Evolutionary conservation across 139 green algal species (phyloP).

Genomic region (Coelastrella sp.): DNA sequence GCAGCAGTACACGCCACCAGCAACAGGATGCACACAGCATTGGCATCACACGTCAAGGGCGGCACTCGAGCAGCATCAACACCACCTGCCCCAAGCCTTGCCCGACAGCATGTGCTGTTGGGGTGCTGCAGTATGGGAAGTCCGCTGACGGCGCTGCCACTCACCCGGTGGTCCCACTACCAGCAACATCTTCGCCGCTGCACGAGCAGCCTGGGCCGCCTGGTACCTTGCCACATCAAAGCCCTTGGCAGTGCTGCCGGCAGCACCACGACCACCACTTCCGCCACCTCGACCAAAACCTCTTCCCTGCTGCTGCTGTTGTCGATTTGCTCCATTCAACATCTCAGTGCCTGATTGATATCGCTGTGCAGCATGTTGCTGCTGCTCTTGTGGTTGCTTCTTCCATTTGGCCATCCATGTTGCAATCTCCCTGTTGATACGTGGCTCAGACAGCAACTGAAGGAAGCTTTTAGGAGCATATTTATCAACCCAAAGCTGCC

Average conservation of each 20-base stretch:
- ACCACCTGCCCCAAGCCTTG: background rate
- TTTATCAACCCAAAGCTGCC: slow-evolving; percentile 92
- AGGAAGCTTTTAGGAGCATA: slow-evolving; percentile 87
- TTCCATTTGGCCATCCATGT: slow-evolving; percentile 42
- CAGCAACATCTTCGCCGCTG: slow-evolving; percentile 33
- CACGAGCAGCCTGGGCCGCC: slow-evolving; percentile 22
- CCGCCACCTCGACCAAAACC: background rate
- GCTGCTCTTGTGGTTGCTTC: slow-evolving; percentile 26
- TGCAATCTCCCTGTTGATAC: slow-evolving; percentile 84
- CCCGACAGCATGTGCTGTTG: background rate
- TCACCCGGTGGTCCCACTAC: slow-evolving; percentile 37
- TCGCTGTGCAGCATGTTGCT: slow-evolving; percentile 15
- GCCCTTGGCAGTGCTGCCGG: background rate
- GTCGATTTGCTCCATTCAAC: background rate
- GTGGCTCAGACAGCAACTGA: slow-evolving; percentile 90
- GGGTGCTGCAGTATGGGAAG: background rate
- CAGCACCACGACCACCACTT: background rate
- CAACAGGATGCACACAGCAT: background rate
- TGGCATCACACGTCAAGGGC: background rate
- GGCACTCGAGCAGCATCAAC: too few relatives aligned
- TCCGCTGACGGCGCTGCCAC: background rate
- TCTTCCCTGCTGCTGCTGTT: slow-evolving; percentile 19
- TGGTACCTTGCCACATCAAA: slow-evolving; percentile 32
- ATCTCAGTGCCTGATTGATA: background rate
- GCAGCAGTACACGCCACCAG: background rate